Base-by-base conservation (phyloP, 2,329 filamentous ascomycete genomes). In the Ophiostoma ulmi region DNA sequence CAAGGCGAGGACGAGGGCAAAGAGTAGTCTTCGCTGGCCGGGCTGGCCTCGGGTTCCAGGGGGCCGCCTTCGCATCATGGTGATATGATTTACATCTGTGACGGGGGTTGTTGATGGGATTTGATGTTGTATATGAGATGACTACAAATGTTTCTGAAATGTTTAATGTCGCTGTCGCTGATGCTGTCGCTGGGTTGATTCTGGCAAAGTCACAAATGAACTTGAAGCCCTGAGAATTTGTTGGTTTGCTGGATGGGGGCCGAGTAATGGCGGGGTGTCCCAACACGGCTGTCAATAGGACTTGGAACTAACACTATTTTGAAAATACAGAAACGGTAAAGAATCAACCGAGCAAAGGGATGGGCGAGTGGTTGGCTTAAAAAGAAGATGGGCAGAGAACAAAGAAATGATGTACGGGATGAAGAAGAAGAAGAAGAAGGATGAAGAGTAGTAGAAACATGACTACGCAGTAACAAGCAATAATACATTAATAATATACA, bases 51-150 rank as follows among this genome's bases (percentile, higher is more conserved):
- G 70, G 44, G 58, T 66, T 26, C 85, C 85, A 77, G 84, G 84
- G 79, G 87, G 87, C 83, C 87, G 87, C 83, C 87, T 86, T 85
- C 86, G 88, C 83, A 86, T 82, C 87, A 89, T 90, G 73, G 76
- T 82, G 80, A 74, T 61, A 13, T 22, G 22, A 48, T 72, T 72
- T 39, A 72, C 71, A 72, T 72, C 63, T 69, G 68, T 67, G 20
- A 39, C 14, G 36, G 35, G 26, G 63, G 11, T 41, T 17, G 63
- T 6, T 58, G 63, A 39, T 38, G 17, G 35, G 8, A 58, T 26
- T 31, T 31, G 31, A 31, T 31, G 17, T 1, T n/a, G 44, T 48
- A 2, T 48, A 17, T 48, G 4, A 20, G 35, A 20, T 31, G 31
- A 13, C 5, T 22, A 26, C 35, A 22, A 26, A 6, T 36, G 11